Evolutionary conservation across 2,329 filamentous ascomycete genomes (phyloP).

Genomic region (Fusarium tuaranense): DNA sequence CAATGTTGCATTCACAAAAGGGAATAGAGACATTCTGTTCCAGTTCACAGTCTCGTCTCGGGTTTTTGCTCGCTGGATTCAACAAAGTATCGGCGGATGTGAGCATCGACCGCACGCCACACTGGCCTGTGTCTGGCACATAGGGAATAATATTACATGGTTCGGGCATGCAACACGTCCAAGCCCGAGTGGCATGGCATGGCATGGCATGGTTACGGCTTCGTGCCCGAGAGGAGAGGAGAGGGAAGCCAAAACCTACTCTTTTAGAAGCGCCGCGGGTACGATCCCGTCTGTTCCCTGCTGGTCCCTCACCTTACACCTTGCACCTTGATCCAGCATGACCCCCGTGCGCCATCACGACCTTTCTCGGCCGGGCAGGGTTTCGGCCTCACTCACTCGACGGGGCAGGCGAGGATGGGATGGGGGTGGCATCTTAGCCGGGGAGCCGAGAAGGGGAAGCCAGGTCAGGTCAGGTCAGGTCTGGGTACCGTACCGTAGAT

Average conservation of each 20-base stretch:
- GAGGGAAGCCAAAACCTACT: constrained; percentile 9
- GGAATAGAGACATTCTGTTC: neutral
- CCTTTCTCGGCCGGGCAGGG: constrained; percentile 30
- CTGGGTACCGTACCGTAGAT: neutral
- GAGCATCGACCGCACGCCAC: neutral
- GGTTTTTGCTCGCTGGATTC: constrained; percentile 8
- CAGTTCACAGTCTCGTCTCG: constrained; percentile 5
- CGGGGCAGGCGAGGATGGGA: constrained; percentile 4
- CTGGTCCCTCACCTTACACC: constrained; percentile 16
- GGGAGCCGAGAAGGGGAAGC: constrained; percentile 1
- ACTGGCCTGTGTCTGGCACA: constrained; percentile 2
- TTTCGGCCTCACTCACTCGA: constrained; percentile 30
- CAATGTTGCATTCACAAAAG: constrained; percentile 7
- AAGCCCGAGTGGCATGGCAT: constrained; percentile 11
- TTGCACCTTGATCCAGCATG: constrained; percentile 26
- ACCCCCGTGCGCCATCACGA: constrained; percentile 7
- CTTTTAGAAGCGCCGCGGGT: constrained; percentile 7
- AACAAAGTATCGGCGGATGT: neutral
- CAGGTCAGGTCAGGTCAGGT: neutral
- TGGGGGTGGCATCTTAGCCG: constrained; percentile 1
- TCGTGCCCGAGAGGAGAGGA: constrained; percentile 17
- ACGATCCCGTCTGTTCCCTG: neutral
- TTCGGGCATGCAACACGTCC: constrained; percentile 8
- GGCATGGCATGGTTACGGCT: constrained; percentile 9
- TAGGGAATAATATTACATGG: constrained; percentile 5